These are phyloP conservation scores for Wallacemonas sp. DNA, from an alignment of 208 protist species.

Conservation along the genomic window DNA sequence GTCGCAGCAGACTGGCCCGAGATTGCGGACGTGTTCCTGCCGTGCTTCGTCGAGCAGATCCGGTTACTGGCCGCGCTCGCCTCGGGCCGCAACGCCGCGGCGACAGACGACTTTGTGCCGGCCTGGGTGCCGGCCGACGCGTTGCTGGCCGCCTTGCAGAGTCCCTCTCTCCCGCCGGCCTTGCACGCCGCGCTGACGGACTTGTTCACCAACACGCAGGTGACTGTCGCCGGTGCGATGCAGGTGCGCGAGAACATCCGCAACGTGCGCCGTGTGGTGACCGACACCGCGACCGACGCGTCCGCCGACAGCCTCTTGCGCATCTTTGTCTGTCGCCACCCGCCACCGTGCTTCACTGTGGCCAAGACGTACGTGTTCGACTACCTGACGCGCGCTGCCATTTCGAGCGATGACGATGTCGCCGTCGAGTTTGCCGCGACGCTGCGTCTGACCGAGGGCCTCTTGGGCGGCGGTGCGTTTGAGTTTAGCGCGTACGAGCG, in stretches of 20 bases:
- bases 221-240: slow-evolving; percentile 22
- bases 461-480: slow-evolving; percentile 45
- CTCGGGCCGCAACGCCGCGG: slow-evolving; percentile 22
- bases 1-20: slow-evolving; percentile 38
- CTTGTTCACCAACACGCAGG: slow-evolving; percentile 37
- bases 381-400: slow-evolving; percentile 23
- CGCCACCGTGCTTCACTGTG: slow-evolving; percentile 22
- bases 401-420: slow-evolving; percentile 31
- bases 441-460: slow-evolving; percentile 35
- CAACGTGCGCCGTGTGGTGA: slow-evolving; percentile 38
- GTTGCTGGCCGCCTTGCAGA: slow-evolving; percentile 19
- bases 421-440: slow-evolving; percentile 30
- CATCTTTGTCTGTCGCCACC: slow-evolving; percentile 13
- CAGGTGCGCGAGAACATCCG: slow-evolving; percentile 33
- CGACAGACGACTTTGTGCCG: slow-evolving; percentile 26
- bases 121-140: slow-evolving; percentile 34
- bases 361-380: slow-evolving; percentile 32
- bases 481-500: slow-evolving; percentile 30
- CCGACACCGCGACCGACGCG: background rate
- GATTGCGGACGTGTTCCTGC: slow-evolving; percentile 35
- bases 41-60: slow-evolving; percentile 38
- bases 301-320: background rate
- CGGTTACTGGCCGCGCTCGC: slow-evolving; percentile 34
- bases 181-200: slow-evolving; percentile 41
- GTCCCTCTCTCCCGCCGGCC: slow-evolving; percentile 25